A percentile compares a stretch with the other conserved stretches of the same genome.
Conservation (phyloP, 2,329 filamentous ascomycete species). For the Dryadomyces sulphureus region DNA sequence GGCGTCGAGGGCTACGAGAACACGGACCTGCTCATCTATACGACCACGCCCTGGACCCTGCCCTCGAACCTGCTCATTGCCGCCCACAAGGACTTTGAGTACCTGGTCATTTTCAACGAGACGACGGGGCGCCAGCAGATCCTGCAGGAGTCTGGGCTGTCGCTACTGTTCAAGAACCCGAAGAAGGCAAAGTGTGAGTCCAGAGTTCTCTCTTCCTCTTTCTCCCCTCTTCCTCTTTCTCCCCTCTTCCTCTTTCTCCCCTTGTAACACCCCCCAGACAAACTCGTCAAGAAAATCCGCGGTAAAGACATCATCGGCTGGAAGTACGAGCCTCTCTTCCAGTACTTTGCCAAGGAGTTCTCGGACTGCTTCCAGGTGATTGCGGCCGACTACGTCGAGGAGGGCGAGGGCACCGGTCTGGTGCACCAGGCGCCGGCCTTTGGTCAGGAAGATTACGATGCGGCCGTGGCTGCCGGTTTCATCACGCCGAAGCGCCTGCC, state of each 20-base stretch:
- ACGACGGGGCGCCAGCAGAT: constrained; percentile 72
- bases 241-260: neutral
- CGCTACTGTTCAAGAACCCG: constrained; percentile 80
- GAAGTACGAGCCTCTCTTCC: constrained; percentile 79
- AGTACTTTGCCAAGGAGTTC: constrained; percentile 82
- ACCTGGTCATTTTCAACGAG: constrained; percentile 74
- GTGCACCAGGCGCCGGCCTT: constrained; percentile 90
- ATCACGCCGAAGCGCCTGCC: constrained; percentile 63
- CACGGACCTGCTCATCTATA: constrained; percentile 71
- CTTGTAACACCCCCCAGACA: constrained; percentile 26
- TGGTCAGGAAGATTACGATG: constrained; percentile 90
- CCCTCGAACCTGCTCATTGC: constrained; percentile 63
- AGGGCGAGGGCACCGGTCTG: constrained; percentile 81
- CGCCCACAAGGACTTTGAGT: constrained; percentile 63
- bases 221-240: neutral
- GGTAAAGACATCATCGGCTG: constrained; percentile 77
- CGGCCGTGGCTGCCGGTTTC: constrained; percentile 61
- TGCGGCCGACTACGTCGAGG: constrained; percentile 74
- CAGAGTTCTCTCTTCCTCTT: constrained; percentile 16
- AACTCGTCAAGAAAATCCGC: constrained; percentile 63
- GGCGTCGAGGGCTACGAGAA: constrained; percentile 65
- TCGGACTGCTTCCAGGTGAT: constrained; percentile 72
- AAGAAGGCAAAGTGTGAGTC: constrained; percentile 70
- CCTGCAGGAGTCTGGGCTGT: constrained; percentile 65
- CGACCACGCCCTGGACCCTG: constrained; percentile 69